Conservation (phyloP, 805 yeast genomes). For the Cyberlindnera xylosilytica region DNA sequence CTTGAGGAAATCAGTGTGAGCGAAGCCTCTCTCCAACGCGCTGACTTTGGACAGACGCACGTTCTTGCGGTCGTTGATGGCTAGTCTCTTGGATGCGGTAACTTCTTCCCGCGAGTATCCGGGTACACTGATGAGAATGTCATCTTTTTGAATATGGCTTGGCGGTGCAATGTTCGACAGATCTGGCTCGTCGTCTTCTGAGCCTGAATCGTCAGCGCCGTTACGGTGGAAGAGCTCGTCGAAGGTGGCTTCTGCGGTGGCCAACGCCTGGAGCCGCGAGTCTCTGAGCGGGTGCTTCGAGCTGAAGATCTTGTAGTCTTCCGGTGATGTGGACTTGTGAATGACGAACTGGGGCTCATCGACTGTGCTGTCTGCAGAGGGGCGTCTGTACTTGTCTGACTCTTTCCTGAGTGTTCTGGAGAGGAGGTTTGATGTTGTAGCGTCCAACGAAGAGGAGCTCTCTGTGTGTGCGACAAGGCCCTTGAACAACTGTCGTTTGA, state of each 20-base stretch:
- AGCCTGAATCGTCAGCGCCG: conserved; percentile 24
- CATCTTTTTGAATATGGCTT: conserved; percentile 18
- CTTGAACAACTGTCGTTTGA: conserved; percentile 25
- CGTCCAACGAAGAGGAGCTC: conserved; percentile 12
- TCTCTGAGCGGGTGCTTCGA: conserved; percentile 23
- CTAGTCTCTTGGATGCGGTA: conserved; percentile 24
- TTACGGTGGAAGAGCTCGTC: conserved; percentile 24
- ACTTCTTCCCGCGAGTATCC: conserved; percentile 28
- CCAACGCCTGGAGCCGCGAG: conserved; percentile 24
- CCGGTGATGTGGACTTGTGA: conserved; percentile 27
- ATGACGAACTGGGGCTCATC: conserved; percentile 23
- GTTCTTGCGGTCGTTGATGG: conserved; percentile 24
- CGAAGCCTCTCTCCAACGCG: conserved; percentile 23
- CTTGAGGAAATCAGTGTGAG: conserved; percentile 17
- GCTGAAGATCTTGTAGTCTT: conserved; percentile 24
- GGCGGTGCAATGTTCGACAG: conserved; percentile 21
- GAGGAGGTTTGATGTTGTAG: conserved; percentile 22
- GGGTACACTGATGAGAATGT: conserved; percentile 26
- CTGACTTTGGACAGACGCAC: conserved; percentile 22
- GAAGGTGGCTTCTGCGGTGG: conserved; percentile 24
- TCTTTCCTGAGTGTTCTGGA: conserved; percentile 27
- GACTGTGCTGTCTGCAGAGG: conserved; percentile 2
- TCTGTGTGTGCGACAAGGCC: conserved; percentile 13
- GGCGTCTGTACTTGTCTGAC: conserved; percentile 22
- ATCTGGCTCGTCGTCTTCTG: conserved; percentile 28